A percentile compares a stretch with the other conserved stretches of the same genome.
Conservation (phyloP, 331 rosid species). For the Rosa hybrid region DNA sequence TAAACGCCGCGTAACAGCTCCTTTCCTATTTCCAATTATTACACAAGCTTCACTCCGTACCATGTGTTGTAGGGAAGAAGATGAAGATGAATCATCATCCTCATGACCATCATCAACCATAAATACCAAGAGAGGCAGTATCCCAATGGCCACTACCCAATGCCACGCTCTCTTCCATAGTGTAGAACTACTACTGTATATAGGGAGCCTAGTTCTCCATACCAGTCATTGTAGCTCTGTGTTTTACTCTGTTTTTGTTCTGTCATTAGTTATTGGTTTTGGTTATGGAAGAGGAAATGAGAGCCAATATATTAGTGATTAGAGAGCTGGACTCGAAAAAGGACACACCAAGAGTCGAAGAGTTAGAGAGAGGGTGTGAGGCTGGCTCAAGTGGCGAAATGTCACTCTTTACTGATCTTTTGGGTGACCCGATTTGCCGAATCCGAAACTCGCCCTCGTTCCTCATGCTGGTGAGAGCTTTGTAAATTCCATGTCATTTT, state of each 20-base stretch:
- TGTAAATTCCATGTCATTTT: not conserved
- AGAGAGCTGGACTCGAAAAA: slow-evolving; percentile 24
- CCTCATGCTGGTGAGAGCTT: slow-evolving; percentile 36
- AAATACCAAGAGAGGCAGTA: not conserved
- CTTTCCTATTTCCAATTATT: not conserved
- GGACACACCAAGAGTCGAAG: slow-evolving; percentile 30
- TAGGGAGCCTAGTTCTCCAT: not conserved
- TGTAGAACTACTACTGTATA: not conserved
- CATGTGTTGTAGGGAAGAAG: not conserved
- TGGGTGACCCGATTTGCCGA: slow-evolving; percentile 46
- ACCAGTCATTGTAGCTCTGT: not conserved
- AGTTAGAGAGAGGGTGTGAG: slow-evolving; percentile 34
- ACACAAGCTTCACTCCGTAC: slow-evolving; percentile 7
- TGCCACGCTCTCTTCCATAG: not conserved
- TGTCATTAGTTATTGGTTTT: not conserved
- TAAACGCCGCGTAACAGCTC: slow-evolving; percentile 3
- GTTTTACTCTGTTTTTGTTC: not conserved
- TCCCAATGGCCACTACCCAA: not conserved
- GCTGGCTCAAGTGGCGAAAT: slow-evolving; percentile 30
- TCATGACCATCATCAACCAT: not conserved
- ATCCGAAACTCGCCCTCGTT: slow-evolving; percentile 41
- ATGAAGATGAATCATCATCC: not conserved
- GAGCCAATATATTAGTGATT: slow-evolving; percentile 8
- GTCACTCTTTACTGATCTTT: slow-evolving; percentile 40
- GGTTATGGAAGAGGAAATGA: not conserved